Percentiles rank a stretch among this genome's conserved stretches.
Evolutionary conservation across 305 asterid species (phyloP).

Genomic region (Ajuga reptans): DNA sequence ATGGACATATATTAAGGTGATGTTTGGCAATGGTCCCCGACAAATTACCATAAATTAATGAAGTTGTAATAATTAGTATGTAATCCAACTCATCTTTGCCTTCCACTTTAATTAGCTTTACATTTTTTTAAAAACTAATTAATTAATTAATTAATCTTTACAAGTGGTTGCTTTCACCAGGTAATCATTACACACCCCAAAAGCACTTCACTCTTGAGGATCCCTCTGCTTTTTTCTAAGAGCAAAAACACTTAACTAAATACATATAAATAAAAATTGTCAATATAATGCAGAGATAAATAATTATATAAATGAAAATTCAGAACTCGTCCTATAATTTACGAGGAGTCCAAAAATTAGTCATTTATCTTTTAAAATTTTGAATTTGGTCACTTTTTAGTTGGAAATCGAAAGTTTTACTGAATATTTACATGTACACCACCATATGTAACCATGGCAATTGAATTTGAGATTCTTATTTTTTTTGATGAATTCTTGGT

Average conservation of each 20-base stretch:
- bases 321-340: no score
- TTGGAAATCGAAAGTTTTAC: no score
- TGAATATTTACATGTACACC: no score
- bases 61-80: slow-evolving; percentile 26
- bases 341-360: no score
- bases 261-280: no score
- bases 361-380: no score
- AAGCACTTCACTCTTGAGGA: slow-evolving; percentile 36
- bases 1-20: not conserved
- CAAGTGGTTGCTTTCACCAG: slow-evolving; percentile 39
- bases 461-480: no score
- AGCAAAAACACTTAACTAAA: not conserved
- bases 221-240: slow-evolving; percentile 21
- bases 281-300: no score
- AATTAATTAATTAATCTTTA: slow-evolving; percentile 31
- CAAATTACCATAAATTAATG: slow-evolving; percentile 28
- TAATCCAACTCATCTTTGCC: slow-evolving; percentile 32
- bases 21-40: slow-evolving; percentile 27
- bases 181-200: slow-evolving; percentile 56
- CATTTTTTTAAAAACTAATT: slow-evolving; percentile 29
- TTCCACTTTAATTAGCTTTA: slow-evolving; percentile 43
- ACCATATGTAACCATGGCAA: no score
- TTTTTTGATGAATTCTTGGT: no score
- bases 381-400: no score
- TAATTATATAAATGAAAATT: no score